Evolutionary conservation across 371 early-diverging fungal species (phyloP).

Genomic region (Mortierella sp.): DNA sequence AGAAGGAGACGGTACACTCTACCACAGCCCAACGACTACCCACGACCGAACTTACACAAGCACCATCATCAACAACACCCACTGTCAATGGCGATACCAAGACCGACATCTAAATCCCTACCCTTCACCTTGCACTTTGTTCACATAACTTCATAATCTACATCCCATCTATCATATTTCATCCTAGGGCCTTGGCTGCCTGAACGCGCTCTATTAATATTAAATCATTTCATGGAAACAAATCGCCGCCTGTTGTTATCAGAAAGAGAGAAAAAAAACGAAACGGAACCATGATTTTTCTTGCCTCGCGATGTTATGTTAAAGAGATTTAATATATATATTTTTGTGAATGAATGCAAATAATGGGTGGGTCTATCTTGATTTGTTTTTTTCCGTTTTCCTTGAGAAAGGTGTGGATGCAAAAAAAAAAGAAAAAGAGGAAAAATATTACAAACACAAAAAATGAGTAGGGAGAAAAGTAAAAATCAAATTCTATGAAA

Average conservation of each 20-base stretch:
- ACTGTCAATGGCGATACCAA: neutral
- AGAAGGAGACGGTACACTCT: too few relatives aligned
- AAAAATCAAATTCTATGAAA: constrained; percentile 1
- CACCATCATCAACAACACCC: neutral
- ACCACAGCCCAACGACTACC: too few relatives aligned
- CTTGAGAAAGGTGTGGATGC: neutral
- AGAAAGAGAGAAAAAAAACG: too few relatives aligned
- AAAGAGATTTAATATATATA: neutral
- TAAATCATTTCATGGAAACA: too few relatives aligned
- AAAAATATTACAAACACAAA: constrained; percentile 8
- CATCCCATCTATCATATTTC: neutral
- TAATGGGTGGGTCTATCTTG: constrained; percentile 10
- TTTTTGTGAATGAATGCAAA: neutral
- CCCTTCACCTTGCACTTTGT: neutral
- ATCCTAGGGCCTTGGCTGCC: neutral
- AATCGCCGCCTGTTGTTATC: too few relatives aligned
- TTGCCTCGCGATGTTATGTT: too few relatives aligned
- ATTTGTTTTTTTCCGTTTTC: neutral
- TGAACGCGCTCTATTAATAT: too few relatives aligned
- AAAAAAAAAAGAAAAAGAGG: neutral
- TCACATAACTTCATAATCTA: neutral
- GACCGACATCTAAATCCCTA: neutral
- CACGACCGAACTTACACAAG: neutral
- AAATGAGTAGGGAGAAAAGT: constrained; percentile 6
- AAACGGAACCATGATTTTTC: too few relatives aligned